These are phyloP conservation scores for Pleurotus eryngii DNA, from an alignment of 768 basidiomycete genomes.

Conservation along the genomic window DNA sequence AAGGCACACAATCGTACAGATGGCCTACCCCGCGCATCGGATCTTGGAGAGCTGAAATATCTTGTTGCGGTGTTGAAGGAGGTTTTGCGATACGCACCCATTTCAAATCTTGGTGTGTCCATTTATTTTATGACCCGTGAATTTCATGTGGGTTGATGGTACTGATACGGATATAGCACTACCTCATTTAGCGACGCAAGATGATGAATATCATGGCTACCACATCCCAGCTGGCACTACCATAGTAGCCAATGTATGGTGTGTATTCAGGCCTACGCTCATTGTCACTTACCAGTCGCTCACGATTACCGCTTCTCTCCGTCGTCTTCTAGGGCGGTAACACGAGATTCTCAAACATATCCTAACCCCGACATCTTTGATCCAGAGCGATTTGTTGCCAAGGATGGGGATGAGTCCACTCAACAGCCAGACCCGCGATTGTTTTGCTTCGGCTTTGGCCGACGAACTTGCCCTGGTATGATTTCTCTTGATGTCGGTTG, in stretches of 20 bases:
- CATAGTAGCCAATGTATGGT: slow-evolving; percentile 48
- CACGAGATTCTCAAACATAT: slow-evolving; percentile 38
- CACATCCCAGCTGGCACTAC: slow-evolving; percentile 43
- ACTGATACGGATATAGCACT: slow-evolving; percentile 24
- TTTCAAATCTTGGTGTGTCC: slow-evolving; percentile 35
- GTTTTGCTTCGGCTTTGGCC: slow-evolving; percentile 31
- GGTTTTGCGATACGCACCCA: slow-evolving; percentile 36
- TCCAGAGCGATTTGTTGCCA: slow-evolving; percentile 31
- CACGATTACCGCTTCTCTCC: not conserved
- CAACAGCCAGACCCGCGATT: slow-evolving; percentile 28
- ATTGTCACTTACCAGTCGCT: too few relatives aligned
- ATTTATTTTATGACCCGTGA: not conserved
- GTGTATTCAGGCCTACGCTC: not conserved
- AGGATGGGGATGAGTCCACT: not conserved
- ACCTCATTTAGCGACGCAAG: slow-evolving; percentile 37
- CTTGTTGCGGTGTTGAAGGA: slow-evolving; percentile 37
- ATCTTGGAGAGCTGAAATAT: slow-evolving; percentile 27
- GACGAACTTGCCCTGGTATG: slow-evolving; percentile 29
- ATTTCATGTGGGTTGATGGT: not conserved
- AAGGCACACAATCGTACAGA: not conserved
- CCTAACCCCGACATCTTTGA: slow-evolving; percentile 37
- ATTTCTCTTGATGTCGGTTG: not conserved
- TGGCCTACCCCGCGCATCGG: slow-evolving; percentile 26
- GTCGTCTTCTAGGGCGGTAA: slow-evolving; percentile 33
- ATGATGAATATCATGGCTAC: slow-evolving; percentile 44